Conservation (phyloP, 1,139 yeast species). For the Groenewaldozyma auringiensis region DNA sequence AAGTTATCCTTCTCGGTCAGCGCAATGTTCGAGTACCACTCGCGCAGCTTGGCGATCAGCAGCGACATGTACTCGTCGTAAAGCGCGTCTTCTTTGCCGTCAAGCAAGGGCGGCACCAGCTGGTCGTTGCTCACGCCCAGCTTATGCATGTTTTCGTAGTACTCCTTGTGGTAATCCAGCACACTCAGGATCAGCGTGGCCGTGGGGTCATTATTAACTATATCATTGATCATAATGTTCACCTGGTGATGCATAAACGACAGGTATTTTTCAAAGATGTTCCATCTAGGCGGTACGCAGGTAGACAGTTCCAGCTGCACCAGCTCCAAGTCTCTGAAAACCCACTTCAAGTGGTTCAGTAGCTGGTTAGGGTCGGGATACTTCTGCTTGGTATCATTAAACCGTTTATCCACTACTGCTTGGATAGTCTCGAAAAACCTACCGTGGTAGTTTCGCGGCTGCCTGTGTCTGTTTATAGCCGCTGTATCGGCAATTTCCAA, state of each 20-base stretch:
- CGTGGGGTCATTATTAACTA: conserved; percentile 61
- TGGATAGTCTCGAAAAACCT: conserved; percentile 57
- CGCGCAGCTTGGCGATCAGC: conserved; percentile 63
- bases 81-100: conserved; percentile 62
- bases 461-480: conserved; percentile 17
- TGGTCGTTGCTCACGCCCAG: conserved; percentile 34
- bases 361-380: conserved; percentile 49
- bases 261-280: conserved; percentile 54
- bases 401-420: conserved; percentile 56
- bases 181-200: conserved; percentile 39
- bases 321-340: conserved; percentile 67
- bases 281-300: conserved; percentile 72
- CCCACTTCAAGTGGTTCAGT: conserved; percentile 70
- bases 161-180: conserved; percentile 68
- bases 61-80: conserved; percentile 64
- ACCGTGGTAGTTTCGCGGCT: conserved; percentile 55
- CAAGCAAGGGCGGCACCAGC: conserved; percentile 36
- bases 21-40: conserved; percentile 69
- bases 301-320: conserved; percentile 51
- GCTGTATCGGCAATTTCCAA: conserved; percentile 3
- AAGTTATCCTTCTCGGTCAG: conserved; percentile 58
- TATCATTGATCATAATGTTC: conserved; percentile 52
- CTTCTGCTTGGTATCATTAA: conserved; percentile 55
- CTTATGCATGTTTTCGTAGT: conserved; percentile 46
- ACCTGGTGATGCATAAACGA: conserved; percentile 62